Conservation (phyloP, 1,284 basidiomycete species). For the Heterobasidion irregulare region DNA sequence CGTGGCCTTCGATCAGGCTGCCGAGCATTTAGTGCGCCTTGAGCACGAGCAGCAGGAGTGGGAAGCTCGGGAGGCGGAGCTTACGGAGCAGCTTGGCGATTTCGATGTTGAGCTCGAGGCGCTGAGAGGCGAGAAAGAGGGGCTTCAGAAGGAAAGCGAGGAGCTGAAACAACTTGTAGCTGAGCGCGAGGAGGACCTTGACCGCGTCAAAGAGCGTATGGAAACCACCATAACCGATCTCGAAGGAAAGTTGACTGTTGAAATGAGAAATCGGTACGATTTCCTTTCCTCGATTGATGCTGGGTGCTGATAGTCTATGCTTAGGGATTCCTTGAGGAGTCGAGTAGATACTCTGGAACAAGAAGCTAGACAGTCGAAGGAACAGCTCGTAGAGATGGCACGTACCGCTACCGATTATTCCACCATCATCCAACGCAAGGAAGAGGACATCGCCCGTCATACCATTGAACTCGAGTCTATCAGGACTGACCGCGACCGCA, state of each 20-base stretch:
- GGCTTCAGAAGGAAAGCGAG: constrained; percentile 57
- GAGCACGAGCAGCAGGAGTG: constrained; percentile 74
- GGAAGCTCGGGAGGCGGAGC: constrained; percentile 50
- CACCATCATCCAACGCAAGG: constrained; percentile 71
- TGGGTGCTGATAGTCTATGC: constrained; percentile 3
- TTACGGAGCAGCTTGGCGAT: constrained; percentile 43
- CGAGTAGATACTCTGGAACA: constrained; percentile 58
- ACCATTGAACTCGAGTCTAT: constrained; percentile 44
- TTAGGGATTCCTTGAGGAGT: constrained; percentile 53
- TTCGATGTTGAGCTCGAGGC: constrained; percentile 58
- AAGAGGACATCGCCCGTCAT: constrained; percentile 62
- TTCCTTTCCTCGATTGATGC: neutral
- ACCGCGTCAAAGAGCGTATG: constrained; percentile 70
- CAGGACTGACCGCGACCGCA: constrained; percentile 43
- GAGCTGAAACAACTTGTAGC: constrained; percentile 66
- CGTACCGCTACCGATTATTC: constrained; percentile 77
- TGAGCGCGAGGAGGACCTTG: constrained; percentile 77
- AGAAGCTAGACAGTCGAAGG: constrained; percentile 65
- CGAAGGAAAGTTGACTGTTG: constrained; percentile 63
- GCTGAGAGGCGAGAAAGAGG: constrained; percentile 47
- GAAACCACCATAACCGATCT: constrained; percentile 63
- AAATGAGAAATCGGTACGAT: constrained; percentile 61
- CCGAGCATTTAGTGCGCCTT: constrained; percentile 74
- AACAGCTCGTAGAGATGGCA: constrained; percentile 73
- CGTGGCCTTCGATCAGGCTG: constrained; percentile 73